phyloP scores from a whole-genome alignment of 2,329 filamentous ascomycete species.

The Ilyonectria mors-panacis region DNA sequence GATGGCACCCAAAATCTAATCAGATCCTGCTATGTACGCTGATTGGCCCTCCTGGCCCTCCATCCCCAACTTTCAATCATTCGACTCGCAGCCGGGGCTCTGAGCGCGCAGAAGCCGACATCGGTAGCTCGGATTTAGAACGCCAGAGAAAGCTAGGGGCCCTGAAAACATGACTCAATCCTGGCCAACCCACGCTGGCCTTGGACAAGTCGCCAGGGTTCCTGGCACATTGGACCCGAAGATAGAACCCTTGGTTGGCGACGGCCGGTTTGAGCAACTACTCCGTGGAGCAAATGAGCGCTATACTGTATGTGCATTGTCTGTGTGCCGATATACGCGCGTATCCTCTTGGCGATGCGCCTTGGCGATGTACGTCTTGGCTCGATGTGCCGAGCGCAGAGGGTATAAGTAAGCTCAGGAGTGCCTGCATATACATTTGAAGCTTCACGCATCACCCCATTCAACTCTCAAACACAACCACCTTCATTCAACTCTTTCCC shows the following conservation, averaged over 20 bases:
- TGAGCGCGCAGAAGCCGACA: constrained; percentile 29
- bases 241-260: not conserved
- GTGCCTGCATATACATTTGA: constrained; percentile 18
- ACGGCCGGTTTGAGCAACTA: constrained; percentile 17
- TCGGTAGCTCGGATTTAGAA: constrained; percentile 23
- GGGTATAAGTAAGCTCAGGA: constrained; percentile 43
- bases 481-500: constrained; percentile 19
- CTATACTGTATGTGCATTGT: not conserved
- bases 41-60: constrained; percentile 37
- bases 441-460: constrained; percentile 21
- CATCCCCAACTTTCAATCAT: constrained; percentile 17
- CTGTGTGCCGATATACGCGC: constrained; percentile 16
- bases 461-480: constrained; percentile 8
- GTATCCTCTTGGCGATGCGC: not conserved
- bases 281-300: constrained; percentile 6
- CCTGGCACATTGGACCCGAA: not conserved
- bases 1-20: constrained; percentile 43
- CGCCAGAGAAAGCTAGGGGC: not conserved
- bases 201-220: not conserved
- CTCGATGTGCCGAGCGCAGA: constrained; percentile 9
- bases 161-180: constrained; percentile 11
- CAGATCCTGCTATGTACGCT: constrained; percentile 39
- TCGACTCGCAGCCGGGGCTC: not conserved
- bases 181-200: not conserved
- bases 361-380: not conserved